Evolutionary conservation across 805 yeast genomes (phyloP), one percentile per base, ranked within the genome.

Genomic region (Saccharomyces mikatae): DNA sequence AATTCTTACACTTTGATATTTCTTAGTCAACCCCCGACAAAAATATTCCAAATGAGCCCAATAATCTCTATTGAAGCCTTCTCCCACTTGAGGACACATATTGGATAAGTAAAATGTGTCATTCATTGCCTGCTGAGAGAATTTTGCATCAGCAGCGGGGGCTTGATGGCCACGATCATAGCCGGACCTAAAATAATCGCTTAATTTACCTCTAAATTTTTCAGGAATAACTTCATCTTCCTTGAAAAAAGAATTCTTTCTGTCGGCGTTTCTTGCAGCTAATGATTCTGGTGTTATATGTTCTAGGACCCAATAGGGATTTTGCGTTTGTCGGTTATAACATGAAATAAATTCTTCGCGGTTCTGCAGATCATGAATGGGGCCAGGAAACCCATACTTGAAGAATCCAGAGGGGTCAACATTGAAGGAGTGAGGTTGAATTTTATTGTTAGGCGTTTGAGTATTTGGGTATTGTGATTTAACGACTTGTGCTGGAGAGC

Each of bases 1-100:
- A 41, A 94, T 78, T 59, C 97, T 77, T 11, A 94, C 96, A 49
- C 83, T 78, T 50, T 79, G 80, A 69, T 87, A 94, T 52, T 76
- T 75, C n/a, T 73, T 63, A 4, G 96, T 87, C 58, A 92, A 77
- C 53, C 88, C 77, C 58, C 99, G 78, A 48, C 85, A 82, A 67
- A 94, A 94, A 64, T 87, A 87, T 71, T 94, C 99, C 56, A 94
- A 82, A 69, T 90, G 96, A 0, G 98, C 96, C 99, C 99, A 94
- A 69, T 94, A 87, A 68, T 94, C 98, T 62, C 99, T 79, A 72
- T 94, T 94, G 75, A 94, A 94, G 0, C 99, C 99, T 4, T 86
- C 96, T 3, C 99, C 99, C 3, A 94, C 96, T 70, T 94, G 99
- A 1, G 99, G 99, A 6, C 95, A 81, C 78, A 94, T 92, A 71